Evolutionary conservation across 208 protist genomes (phyloP).

Genomic region (Leishmania aethiopica): DNA sequence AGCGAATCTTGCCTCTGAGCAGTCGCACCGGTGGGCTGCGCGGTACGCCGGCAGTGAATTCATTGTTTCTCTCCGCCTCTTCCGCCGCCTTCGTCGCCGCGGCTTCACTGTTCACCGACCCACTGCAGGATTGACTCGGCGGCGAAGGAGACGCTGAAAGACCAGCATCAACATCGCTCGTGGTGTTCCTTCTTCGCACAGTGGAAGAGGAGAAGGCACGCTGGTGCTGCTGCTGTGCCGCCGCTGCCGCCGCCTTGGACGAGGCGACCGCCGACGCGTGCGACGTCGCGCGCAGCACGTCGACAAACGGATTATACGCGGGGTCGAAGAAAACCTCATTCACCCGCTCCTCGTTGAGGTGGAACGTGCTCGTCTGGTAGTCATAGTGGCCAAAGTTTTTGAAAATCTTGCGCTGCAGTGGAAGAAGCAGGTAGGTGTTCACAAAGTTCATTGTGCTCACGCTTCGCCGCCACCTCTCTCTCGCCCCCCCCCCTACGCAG

Average conservation of each 20-base stretch:
- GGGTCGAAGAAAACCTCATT: conserved; percentile 41
- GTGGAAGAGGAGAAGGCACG: background rate
- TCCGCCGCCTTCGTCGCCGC: background rate
- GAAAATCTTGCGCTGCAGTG: conserved; percentile 48
- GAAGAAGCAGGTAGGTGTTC: conserved; percentile 34
- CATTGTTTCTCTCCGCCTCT: background rate
- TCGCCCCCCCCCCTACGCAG: background rate
- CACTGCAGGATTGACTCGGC: background rate
- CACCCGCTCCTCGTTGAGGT: conserved; percentile 38
- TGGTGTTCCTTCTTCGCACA: background rate
- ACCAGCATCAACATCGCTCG: background rate
- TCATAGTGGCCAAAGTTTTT: conserved; percentile 55
- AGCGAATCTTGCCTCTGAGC: conserved; percentile 25
- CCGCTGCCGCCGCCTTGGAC: conserved; percentile 12
- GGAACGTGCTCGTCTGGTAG: conserved; percentile 35
- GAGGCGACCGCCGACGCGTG: conserved; percentile 32
- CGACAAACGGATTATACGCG: conserved; percentile 28
- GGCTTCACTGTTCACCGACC: background rate
- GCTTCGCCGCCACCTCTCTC: background rate
- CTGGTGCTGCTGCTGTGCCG: conserved; percentile 7
- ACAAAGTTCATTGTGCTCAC: conserved; percentile 29
- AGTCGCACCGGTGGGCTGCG: conserved; percentile 18
- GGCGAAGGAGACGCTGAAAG: background rate
- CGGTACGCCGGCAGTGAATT: background rate
- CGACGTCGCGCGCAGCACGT: conserved; percentile 32